phyloP scores from a whole-genome alignment of 495 filamentous ascomycete genomes.

The Articulospora tetracladia region DNA sequence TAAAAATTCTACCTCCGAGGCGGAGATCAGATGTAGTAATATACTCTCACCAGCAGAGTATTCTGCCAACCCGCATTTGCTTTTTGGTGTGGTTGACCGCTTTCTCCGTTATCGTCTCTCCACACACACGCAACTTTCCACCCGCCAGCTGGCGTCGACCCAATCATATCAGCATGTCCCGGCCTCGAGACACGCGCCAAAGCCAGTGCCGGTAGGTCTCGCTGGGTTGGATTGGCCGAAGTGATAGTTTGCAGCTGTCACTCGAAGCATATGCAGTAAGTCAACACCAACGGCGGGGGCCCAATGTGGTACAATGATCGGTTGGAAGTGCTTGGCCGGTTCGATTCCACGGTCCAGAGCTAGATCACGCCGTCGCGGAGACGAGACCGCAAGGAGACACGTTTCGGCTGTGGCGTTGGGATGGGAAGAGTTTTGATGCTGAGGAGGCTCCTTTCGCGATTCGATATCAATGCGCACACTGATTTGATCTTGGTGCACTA shows the following conservation, averaged over 20 bases:
- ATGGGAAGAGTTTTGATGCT: too few species aligned
- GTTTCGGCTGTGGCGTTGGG: too few species aligned
- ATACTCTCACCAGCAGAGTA: background rate
- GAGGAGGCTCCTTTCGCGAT: too few species aligned
- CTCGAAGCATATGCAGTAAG: background rate
- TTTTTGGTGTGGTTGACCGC: background rate
- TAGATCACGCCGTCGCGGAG: too few species aligned
- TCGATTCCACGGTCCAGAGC: background rate
- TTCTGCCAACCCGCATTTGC: background rate
- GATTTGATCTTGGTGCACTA: too few species aligned
- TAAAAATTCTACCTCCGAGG: background rate
- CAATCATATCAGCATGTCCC: background rate
- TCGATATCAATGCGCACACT: too few species aligned
- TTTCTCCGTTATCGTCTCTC: background rate
- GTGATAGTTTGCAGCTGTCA: background rate
- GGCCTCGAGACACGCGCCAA: background rate
- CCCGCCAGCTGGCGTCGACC: background rate
- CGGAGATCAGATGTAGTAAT: background rate
- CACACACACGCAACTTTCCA: background rate
- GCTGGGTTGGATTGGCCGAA: background rate
- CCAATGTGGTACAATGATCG: background rate
- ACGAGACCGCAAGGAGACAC: too few species aligned
- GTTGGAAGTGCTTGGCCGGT: background rate
- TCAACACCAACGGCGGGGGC: background rate
- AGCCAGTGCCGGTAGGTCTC: background rate